Evolutionary conservation across 345 rosid species (phyloP).

Genomic region (Bruguiera parviflora): DNA sequence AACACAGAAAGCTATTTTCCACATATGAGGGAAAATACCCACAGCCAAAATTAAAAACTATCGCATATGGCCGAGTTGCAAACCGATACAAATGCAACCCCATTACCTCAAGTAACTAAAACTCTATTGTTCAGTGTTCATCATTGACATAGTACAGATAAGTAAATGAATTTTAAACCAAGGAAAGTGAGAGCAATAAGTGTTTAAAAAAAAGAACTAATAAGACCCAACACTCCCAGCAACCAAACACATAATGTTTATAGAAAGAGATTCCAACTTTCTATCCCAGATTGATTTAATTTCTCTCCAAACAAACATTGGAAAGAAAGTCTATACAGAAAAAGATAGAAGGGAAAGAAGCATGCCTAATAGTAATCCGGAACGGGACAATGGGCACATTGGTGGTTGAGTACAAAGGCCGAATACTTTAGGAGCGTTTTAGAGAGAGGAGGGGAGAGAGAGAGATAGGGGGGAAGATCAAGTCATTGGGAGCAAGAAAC

Average conservation of each 20-base stretch:
- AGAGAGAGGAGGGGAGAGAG: neutral
- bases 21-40: too few relatives aligned
- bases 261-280: neutral
- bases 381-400: neutral
- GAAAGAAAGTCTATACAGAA: neutral
- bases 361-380: neutral
- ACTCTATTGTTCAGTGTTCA: too few relatives aligned
- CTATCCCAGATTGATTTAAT: neutral
- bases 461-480: neutral
- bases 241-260: neutral
- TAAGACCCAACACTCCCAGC: neutral
- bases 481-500: constrained; percentile 4
- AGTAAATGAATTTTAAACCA: too few relatives aligned
- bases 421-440: neutral
- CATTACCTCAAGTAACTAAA: too few relatives aligned
- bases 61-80: too few relatives aligned
- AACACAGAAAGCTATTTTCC: too few relatives aligned
- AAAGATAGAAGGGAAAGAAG: neutral
- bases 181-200: too few relatives aligned
- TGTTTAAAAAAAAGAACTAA: too few relatives aligned
- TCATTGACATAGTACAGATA: too few relatives aligned
- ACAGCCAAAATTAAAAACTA: too few relatives aligned
- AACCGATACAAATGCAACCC: too few relatives aligned
- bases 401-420: neutral
- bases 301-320: neutral